Base-by-base conservation (phyloP, 148 eudicot genomes). In the Pharnaceum exiguum region DNA sequence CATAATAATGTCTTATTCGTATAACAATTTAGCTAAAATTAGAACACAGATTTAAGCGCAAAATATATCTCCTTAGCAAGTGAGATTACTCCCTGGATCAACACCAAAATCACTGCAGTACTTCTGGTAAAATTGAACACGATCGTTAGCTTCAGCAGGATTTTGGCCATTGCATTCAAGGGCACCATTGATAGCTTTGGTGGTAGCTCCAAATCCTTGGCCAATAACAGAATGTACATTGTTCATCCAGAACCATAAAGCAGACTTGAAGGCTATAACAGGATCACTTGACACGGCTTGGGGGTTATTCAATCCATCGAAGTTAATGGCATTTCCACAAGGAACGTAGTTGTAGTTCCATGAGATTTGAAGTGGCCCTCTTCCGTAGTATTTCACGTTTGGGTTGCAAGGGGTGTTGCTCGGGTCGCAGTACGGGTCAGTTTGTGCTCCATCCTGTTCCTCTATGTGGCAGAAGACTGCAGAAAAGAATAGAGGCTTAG, bases 201-300 rank as follows among this genome's bases (percentile, higher is more conserved):
- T 82, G 0, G 89, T 80, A 3, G 79, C 80, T 3, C 95, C 86
- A 10, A 86, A 83, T 0, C 95, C 90, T 58, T 77, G 79, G 46
- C 55, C 46, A 1, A 81, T 50, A 3, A 60, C 50, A 2, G 67
- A 35, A 31, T 87, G 85, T 13, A 70, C 74, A 10, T 63, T 46
- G 13, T 21, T 63, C 72, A 59, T 75, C 90, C 85, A 83, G 36
- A 32, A 87, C 95, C 95, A 87, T 27, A 87, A 24, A 10, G 81
- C 63, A 0, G 87, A 54, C 59, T 76, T 75, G 74, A 82, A 87
- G 16, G 95, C 62, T 8, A 74, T 59, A 15, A 61, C 57, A 0
- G 62, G 38, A 32, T 87, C 79, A 9, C 46, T 66, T 24, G 81
- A 80, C 27, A 80, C 87, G 0, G 35, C 75, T 18, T 79, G 82